Conservation (phyloP, 495 filamentous ascomycete species). For the Rostrohypoxylon terebratum region DNA sequence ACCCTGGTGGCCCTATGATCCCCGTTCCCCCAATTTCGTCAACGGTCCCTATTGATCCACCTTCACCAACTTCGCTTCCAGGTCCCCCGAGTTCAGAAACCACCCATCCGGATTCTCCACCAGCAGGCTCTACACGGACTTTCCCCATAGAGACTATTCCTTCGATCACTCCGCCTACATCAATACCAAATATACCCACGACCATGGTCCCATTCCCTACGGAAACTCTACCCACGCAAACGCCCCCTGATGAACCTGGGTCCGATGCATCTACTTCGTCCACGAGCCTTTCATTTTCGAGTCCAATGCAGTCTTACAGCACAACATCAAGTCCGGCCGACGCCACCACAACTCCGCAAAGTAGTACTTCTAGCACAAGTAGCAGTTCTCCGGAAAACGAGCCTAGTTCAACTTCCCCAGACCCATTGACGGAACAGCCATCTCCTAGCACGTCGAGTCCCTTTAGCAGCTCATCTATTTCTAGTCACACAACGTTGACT, state of each 20-base stretch:
- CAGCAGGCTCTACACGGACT: neutral
- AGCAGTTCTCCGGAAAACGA: neutral
- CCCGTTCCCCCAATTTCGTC: neutral
- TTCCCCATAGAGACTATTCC: neutral
- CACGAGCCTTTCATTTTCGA: conserved; percentile 14
- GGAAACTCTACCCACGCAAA: neutral
- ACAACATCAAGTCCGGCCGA: neutral
- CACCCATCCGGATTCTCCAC: neutral
- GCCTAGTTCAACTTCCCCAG: neutral
- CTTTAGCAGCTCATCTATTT: neutral
- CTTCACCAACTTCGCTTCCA: neutral
- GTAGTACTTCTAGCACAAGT: neutral
- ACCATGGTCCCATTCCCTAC: neutral
- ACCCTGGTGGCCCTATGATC: neutral
- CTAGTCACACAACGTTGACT: neutral
- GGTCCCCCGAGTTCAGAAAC: conserved; percentile 1
- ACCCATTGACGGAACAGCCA: neutral
- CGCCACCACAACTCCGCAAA: neutral
- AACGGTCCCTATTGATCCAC: neutral
- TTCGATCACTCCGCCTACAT: neutral
- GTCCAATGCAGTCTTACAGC: neutral
- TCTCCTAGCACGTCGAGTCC: conserved; percentile 10
- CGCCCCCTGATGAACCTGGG: neutral
- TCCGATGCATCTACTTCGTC: conserved; percentile 6
- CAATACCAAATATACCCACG: neutral